Base-by-base conservation (phyloP, 768 basidiomycete genomes). In the Phaeotremella skinneri region DNA sequence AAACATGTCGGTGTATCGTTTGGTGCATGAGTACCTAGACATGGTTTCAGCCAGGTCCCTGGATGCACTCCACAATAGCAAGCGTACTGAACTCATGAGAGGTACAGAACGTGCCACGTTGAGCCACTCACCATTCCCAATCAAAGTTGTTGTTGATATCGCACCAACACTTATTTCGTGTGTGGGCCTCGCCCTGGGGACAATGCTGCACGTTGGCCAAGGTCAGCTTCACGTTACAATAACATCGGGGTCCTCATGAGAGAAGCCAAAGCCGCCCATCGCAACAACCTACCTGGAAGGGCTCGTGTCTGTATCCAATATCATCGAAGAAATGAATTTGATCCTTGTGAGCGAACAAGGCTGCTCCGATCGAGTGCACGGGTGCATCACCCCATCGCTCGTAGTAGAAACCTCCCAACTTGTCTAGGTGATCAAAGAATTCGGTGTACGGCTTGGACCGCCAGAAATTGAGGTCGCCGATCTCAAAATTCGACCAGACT, bases 401-500 rank as follows among this genome's bases (percentile, higher is more conserved):
- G 64, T 91, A 91, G 75, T 91, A 92, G 75, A 92, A 91, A 16
- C 91, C 91, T 54, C 91, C 91, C 42, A 81, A 81, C 54, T 82
- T 70, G 54, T 94, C 91, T 20, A 94, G 80, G 74, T 83, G 84
- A 43, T 91, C 86, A 65, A 93, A 94, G 80, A 85, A 94, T 64
- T 87, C 84, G 58, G 79, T 80, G 73, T 96, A 96, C 2, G 86
- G 85, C 59, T 91, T 86, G 14, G 85, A 79, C 66, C 91, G 81
- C 89, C 89, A 92, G 59, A 93, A 83, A 60, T 89, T 85, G 60
- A 93, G 81, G 68, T 85, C 82, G 4, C 82, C 91, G 59, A 96
- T 94, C 75, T 94, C 91, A 68, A 94, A 94, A 76, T 92, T 96
- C 66, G 86, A 89, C 90, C 90, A 92, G 80, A 90, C 89, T 90